phyloP scores from a whole-genome alignment of 2,329 filamentous ascomycete species.

The Claviceps pusilla region DNA sequence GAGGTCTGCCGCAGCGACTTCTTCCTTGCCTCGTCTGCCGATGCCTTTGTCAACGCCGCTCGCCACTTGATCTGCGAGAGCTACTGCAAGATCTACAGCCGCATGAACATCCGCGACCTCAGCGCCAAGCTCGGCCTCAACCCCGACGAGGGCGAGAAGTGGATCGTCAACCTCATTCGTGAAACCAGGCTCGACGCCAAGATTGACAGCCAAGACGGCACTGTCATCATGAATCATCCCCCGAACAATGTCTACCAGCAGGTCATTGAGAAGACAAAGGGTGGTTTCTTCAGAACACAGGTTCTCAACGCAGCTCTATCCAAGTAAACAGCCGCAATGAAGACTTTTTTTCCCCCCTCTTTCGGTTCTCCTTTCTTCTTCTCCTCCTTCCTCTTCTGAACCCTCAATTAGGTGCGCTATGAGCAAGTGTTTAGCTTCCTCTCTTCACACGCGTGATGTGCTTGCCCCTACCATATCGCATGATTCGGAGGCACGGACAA shows the following conservation, averaged over 20 bases:
- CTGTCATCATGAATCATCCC: constrained; percentile 98
- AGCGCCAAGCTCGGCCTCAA: constrained; percentile 81
- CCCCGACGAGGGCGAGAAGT: constrained; percentile 96
- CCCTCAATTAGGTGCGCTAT: neutral
- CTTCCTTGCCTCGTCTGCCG: constrained; percentile 75
- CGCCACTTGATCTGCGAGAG: constrained; percentile 94
- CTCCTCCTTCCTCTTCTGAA: neutral
- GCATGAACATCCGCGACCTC: constrained; percentile 95
- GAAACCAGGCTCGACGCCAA: constrained; percentile 96
- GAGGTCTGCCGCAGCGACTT: constrained; percentile 87
- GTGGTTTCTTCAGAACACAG: constrained; percentile 95
- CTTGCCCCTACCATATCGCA: neutral
- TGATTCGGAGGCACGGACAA: neutral
- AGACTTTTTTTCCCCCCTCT: neutral
- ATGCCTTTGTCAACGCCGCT: constrained; percentile 84
- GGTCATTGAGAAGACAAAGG: constrained; percentile 98
- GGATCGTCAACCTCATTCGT: constrained; percentile 98
- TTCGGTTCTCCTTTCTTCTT: too few species aligned
- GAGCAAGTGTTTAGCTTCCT: neutral
- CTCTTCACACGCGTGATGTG: neutral
- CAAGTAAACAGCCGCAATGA: constrained; percentile 22
- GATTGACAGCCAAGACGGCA: constrained; percentile 98
- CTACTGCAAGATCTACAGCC: constrained; percentile 99
- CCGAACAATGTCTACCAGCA: constrained; percentile 98
- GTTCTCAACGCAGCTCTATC: constrained; percentile 61